Conservation (phyloP, 2,329 filamentous ascomycete genomes). For the Tricladium varicosporioides region DNA sequence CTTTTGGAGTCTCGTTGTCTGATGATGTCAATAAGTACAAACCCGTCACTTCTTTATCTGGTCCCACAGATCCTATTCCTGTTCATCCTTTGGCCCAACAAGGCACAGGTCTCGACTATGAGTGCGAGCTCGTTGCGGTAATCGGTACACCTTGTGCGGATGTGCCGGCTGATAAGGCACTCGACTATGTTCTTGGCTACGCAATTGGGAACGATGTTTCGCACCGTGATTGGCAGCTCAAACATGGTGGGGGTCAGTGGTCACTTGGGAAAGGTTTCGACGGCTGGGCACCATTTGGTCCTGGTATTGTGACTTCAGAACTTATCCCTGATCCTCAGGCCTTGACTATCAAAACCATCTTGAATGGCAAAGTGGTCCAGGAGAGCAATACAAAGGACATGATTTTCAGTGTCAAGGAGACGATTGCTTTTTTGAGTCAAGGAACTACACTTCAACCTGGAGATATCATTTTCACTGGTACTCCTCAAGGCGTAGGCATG, state of each 20-base stretch:
- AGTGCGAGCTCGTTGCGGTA: constrained; percentile 73
- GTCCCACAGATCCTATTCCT: constrained; percentile 64
- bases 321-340: constrained; percentile 57
- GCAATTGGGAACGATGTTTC: constrained; percentile 77
- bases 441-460: constrained; percentile 63
- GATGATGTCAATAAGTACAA: constrained; percentile 50
- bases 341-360: constrained; percentile 53
- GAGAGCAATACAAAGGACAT: constrained; percentile 57
- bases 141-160: constrained; percentile 67
- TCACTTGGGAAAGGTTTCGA: constrained; percentile 72
- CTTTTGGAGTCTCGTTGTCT: background rate
- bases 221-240: constrained; percentile 73
- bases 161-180: constrained; percentile 61
- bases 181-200: constrained; percentile 75
- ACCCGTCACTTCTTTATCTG: constrained; percentile 62
- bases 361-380: constrained; percentile 60
- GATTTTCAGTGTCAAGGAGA: constrained; percentile 61
- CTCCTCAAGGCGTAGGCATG: constrained; percentile 70
- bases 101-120: constrained; percentile 69
- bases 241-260: constrained; percentile 68
- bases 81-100: constrained; percentile 65
- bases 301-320: constrained; percentile 61
- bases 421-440: constrained; percentile 57
- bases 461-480: constrained; percentile 66
- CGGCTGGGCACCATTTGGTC: constrained; percentile 72